These are phyloP conservation scores for Dissophora globulifera DNA, from an alignment of 192 early-diverging fungal species.

Conservation along the genomic window DNA sequence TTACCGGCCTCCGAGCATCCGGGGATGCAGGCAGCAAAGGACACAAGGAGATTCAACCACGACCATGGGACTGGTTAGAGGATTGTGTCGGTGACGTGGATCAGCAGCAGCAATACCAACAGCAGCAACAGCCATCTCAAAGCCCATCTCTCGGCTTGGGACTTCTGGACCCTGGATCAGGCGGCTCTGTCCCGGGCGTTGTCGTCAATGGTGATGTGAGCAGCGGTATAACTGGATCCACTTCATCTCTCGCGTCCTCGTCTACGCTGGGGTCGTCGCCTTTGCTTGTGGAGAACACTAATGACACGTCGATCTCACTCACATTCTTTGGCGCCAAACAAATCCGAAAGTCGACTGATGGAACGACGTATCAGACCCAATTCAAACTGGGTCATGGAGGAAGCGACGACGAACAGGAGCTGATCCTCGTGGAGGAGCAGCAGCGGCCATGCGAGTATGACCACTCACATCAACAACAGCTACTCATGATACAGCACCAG, in stretches of 20 bases:
- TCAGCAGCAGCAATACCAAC: slow-evolving; percentile 16
- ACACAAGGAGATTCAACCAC: slow-evolving; percentile 54
- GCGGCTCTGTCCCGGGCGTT: slow-evolving; percentile 2
- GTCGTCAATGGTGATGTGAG: slow-evolving; percentile 25
- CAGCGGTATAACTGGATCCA: slow-evolving; percentile 6
- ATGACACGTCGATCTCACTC: slow-evolving; percentile 43
- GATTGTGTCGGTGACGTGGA: slow-evolving; percentile 59
- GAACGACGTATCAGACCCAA: slow-evolving; percentile 44
- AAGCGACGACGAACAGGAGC: slow-evolving; percentile 34
- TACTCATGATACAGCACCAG: slow-evolving; percentile 29
- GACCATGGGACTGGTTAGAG: slow-evolving; percentile 68
- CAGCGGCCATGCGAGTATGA: slow-evolving; percentile 34
- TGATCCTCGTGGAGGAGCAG: slow-evolving; percentile 33
- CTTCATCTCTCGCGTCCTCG: background rate
- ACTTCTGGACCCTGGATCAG: slow-evolving; percentile 11
- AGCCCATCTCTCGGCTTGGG: slow-evolving; percentile 28
- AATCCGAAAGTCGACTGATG: slow-evolving; percentile 29
- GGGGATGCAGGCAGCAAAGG: slow-evolving; percentile 23
- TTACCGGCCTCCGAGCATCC: slow-evolving; percentile 53
- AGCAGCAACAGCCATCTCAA: slow-evolving; percentile 7
- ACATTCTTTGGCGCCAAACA: slow-evolving; percentile 52
- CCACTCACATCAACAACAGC: slow-evolving; percentile 39
- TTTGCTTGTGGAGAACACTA: slow-evolving; percentile 15
- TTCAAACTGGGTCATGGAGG: slow-evolving; percentile 47
- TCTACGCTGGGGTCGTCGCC: background rate